Evolutionary conservation across 257 asterid species (phyloP).

Genomic region (Parsonsia alboflavescens): DNA sequence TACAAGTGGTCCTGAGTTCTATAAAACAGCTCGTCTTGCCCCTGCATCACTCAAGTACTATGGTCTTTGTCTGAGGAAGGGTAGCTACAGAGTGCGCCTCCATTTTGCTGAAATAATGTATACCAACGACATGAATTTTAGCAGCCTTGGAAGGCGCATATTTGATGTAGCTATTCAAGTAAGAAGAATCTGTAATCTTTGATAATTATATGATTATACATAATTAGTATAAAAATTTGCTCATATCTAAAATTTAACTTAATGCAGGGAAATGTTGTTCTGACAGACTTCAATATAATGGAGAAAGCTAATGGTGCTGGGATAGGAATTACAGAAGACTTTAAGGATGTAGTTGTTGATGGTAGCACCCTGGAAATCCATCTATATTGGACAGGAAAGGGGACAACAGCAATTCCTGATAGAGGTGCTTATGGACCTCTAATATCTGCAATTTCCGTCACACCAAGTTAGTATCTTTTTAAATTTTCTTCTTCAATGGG

Average conservation of each 20-base stretch:
- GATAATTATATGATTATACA: neutral
- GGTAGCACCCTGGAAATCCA: conserved; percentile 80
- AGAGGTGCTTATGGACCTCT: conserved; percentile 90
- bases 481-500: neutral
- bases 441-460: conserved; percentile 79
- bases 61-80: conserved; percentile 70
- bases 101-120: conserved; percentile 85
- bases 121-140: conserved; percentile 42
- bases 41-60: conserved; percentile 71
- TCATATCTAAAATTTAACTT: conserved; percentile 2
- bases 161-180: conserved; percentile 93
- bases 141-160: conserved; percentile 70
- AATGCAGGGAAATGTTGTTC: conserved; percentile 68
- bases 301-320: conserved; percentile 64
- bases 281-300: conserved; percentile 52
- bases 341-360: conserved; percentile 36
- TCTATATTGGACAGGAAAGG: conserved; percentile 92
- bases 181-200: conserved; percentile 19
- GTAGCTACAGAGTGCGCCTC: conserved; percentile 84
- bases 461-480: conserved; percentile 55
- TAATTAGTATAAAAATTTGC: neutral
- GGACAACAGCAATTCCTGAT: conserved; percentile 74
- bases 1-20: conserved; percentile 32
- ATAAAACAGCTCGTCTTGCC: conserved; percentile 70
- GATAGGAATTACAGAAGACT: conserved; percentile 43